Evolutionary conservation across 176 grass and related monocot species (phyloP), one percentile per base, ranked within the genome.

Genomic region (Luzula sylvatica): DNA sequence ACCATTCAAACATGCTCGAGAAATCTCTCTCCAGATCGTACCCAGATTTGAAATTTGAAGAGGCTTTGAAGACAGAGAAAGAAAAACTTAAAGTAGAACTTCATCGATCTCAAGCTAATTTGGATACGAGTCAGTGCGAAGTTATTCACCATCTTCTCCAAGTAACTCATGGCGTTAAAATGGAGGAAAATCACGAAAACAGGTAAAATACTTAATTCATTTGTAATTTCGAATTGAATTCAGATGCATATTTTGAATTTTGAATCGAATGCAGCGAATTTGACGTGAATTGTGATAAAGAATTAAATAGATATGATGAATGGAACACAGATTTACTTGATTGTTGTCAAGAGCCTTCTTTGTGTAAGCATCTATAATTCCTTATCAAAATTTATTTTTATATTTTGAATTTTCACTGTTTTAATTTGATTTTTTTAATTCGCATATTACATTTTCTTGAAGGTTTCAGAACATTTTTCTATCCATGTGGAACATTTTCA

Each of bases 311-410:
- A 18, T 72, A 65, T 28, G 78, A 70, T 38, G 74, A 94, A 46
- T 94, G 88, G 92, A 75, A 89, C 81, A 51, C 92, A 49, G 92
- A 96, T 77, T 86, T 96, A 71, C 85, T 96, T 50, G 78, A 74
- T 64, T 96, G 92, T 58, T 90, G 92, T 82, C 71, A 85, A 61
- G 92, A 96, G 60, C 84, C 92, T 65, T 58, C 74, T 77, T 73
- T 96, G 61, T 96, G 92, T 96, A 96, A 68, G 92, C 55, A 45
- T 51, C 55, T 62, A 44, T 16, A 59, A 1, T 26, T 47, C n/a
- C 17, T 60, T 19, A 17, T 19, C 15, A 45, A 17, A 1, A 15
- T 51, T 41, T 38, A 50, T 57, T 81, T 16, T 69, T 75, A 46
- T 40, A 7, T 43, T 53, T 42, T 68, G 25, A 55, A 3, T 40